These are phyloP conservation scores for Chaetomium tenue DNA, from an alignment of 495 filamentous ascomycete genomes.

Conservation along the genomic window DNA sequence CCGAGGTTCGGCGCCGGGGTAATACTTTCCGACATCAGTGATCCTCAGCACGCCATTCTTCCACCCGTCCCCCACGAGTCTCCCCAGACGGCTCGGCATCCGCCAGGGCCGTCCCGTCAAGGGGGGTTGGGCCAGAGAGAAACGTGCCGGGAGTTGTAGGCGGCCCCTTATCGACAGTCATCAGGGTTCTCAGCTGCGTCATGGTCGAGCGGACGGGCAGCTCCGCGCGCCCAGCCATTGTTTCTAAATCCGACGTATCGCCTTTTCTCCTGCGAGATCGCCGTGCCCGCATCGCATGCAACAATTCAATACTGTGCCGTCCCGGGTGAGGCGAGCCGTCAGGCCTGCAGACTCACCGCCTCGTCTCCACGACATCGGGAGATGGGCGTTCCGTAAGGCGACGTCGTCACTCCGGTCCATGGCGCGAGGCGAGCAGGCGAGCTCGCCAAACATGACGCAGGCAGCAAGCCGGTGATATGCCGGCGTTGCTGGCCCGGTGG, in stretches of 20 bases:
- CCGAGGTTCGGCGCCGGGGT: neutral
- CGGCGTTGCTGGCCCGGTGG: neutral
- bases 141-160: neutral
- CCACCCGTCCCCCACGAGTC: neutral
- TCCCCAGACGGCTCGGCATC: constrained; percentile 19
- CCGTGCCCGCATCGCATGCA: constrained; percentile 11
- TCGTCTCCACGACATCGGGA: constrained; percentile 22
- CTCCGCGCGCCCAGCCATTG: neutral
- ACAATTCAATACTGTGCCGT: constrained; percentile 7
- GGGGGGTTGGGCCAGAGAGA: neutral
- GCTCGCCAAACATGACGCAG: neutral
- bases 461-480: neutral
- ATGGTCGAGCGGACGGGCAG: neutral
- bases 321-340: constrained; percentile 12
- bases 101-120: constrained; percentile 22
- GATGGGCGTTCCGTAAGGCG: constrained; percentile 7
- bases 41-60: neutral
- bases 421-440: neutral
- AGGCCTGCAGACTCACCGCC: constrained; percentile 20
- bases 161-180: neutral
- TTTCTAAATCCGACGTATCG: constrained; percentile 1
- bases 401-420: neutral
- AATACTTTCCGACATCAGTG: neutral
- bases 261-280: constrained; percentile 4
- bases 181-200: constrained; percentile 6